Conservation (phyloP, 768 basidiomycete genomes). For the Termitomyces sp. region DNA sequence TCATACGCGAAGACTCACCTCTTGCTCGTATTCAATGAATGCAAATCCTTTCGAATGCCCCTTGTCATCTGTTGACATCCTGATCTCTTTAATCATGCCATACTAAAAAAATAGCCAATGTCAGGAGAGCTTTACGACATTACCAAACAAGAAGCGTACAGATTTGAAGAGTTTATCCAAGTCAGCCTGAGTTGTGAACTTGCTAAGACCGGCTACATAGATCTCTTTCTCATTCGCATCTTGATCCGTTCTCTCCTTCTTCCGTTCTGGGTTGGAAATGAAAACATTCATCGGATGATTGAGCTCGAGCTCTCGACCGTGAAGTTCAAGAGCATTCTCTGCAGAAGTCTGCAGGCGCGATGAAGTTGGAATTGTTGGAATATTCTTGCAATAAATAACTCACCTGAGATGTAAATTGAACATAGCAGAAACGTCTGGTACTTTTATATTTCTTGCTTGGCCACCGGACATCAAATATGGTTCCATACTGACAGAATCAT, state of each 20-base stretch:
- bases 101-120: slow-evolving; percentile 46
- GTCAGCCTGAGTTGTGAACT: slow-evolving; percentile 73
- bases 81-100: slow-evolving; percentile 77
- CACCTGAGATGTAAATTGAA: slow-evolving; percentile 87
- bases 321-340: slow-evolving; percentile 71
- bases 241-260: slow-evolving; percentile 86
- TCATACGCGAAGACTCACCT: slow-evolving; percentile 43
- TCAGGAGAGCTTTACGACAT: background rate
- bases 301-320: slow-evolving; percentile 72
- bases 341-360: slow-evolving; percentile 52
- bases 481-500: slow-evolving; percentile 64
- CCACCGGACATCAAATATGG: slow-evolving; percentile 94
- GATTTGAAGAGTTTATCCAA: slow-evolving; percentile 74
- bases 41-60: slow-evolving; percentile 82
- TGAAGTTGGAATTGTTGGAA: background rate
- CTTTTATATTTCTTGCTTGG: slow-evolving; percentile 96
- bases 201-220: slow-evolving; percentile 84
- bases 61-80: slow-evolving; percentile 70
- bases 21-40: slow-evolving; percentile 86
- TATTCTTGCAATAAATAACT: slow-evolving; percentile 24
- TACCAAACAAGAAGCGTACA: slow-evolving; percentile 38
- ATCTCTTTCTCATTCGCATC: slow-evolving; percentile 82
- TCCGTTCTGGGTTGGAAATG: slow-evolving; percentile 88
- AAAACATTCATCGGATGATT: slow-evolving; percentile 70
- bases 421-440: slow-evolving; percentile 89